Percentiles rank a stretch among this genome's conserved stretches.
These are phyloP conservation scores for Phytomonas sp. DNA, from an alignment of 208 protist genomes.

Conservation along the genomic window DNA sequence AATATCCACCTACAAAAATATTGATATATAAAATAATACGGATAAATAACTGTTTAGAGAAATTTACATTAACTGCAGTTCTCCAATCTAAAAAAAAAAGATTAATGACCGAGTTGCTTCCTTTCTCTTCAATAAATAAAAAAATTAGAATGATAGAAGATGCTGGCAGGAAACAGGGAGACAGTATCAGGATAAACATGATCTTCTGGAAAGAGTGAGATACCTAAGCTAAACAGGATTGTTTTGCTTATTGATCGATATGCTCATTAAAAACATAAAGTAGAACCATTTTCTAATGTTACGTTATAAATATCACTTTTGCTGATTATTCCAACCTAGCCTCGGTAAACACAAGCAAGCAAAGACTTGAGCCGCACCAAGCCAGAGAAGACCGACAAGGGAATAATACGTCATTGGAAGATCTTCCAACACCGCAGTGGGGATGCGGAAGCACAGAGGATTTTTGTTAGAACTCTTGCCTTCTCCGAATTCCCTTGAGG, in stretches of 20 bases:
- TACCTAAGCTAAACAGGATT: background rate
- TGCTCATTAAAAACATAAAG: background rate
- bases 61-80: background rate
- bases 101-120: background rate
- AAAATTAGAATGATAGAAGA: background rate
- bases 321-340: background rate
- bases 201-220: background rate
- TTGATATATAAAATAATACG: background rate
- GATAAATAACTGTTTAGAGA: background rate
- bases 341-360: background rate
- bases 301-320: background rate
- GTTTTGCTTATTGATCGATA: background rate
- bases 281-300: background rate
- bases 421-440: conserved; percentile 43
- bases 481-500: conserved; percentile 13
- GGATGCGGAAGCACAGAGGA: conserved; percentile 34
- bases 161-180: background rate
- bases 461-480: conserved; percentile 4
- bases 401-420: conserved; percentile 46
- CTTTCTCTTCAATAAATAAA: background rate
- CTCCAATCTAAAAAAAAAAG: background rate
- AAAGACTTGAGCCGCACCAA: conserved; percentile 18
- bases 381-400: conserved; percentile 42
- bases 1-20: background rate
- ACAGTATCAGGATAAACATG: background rate